phyloP scores from a whole-genome alignment of 441 rosid genomes.

The Aleurites moluccanus region DNA sequence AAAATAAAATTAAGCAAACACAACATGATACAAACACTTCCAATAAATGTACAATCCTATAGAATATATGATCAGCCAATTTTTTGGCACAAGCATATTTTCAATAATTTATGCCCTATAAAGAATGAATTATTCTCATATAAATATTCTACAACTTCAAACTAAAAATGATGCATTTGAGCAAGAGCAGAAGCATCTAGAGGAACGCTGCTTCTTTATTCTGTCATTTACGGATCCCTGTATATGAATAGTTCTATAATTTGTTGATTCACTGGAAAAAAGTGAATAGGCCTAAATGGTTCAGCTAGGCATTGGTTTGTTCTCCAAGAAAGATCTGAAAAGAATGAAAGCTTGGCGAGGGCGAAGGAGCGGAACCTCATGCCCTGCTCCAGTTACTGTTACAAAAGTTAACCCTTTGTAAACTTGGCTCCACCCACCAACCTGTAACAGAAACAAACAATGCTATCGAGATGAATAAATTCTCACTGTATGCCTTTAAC shows the following conservation, averaged over 20 bases:
- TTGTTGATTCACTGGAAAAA: constrained; percentile 15
- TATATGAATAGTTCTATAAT: constrained; percentile 26
- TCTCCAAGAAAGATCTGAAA: constrained; percentile 75
- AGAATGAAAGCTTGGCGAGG: constrained; percentile 82
- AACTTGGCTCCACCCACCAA: constrained; percentile 95
- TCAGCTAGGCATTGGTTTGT: constrained; percentile 61
- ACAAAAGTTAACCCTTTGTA: constrained; percentile 79
- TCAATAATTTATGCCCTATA: constrained; percentile 20
- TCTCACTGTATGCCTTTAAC: neutral
- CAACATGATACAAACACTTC: neutral
- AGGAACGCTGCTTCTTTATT: constrained; percentile 33
- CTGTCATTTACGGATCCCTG: neutral
- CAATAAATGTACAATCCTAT: neutral
- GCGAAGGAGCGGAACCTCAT: constrained; percentile 76
- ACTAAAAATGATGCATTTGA: constrained; percentile 14
- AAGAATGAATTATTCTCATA: constrained; percentile 25
- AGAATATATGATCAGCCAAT: neutral
- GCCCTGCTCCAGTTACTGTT: constrained; percentile 86
- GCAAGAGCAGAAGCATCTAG: constrained; percentile 28
- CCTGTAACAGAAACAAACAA: constrained; percentile 40
- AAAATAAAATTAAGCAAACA: neutral
- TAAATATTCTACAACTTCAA: constrained; percentile 16
- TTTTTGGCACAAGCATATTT: neutral
- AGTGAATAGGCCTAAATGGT: constrained; percentile 12
- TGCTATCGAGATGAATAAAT: constrained; percentile 2